Evolutionary conservation across 768 basidiomycete genomes (phyloP).

Genomic region (Naganishia vaughanmartiniae): DNA sequence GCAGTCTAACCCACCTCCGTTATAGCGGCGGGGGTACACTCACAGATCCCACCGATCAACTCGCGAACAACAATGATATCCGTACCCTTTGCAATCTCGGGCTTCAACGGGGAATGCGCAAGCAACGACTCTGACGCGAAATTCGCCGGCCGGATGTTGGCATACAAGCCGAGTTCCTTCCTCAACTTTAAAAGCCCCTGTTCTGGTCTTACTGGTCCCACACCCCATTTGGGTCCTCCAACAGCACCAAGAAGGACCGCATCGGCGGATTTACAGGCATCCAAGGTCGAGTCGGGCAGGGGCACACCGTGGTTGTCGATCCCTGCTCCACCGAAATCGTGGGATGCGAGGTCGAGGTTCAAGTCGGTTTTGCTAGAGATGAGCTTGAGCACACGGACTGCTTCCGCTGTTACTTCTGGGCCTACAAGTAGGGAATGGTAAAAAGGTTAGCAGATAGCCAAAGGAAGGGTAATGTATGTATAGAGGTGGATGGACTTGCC

Average conservation of each 20-base stretch:
- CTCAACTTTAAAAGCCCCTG: constrained; percentile 81
- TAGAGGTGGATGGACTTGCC: constrained; percentile 58
- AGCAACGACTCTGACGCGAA: constrained; percentile 90
- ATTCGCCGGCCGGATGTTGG: constrained; percentile 95
- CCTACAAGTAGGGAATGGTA: constrained; percentile 57
- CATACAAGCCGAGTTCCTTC: constrained; percentile 90
- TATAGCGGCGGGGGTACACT: constrained; percentile 26
- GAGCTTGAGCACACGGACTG: constrained; percentile 73
- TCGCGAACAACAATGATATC: constrained; percentile 94
- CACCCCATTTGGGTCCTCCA: constrained; percentile 99
- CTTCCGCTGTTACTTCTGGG: constrained; percentile 84
- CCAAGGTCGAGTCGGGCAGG: constrained; percentile 75
- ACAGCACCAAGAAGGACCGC: constrained; percentile 95
- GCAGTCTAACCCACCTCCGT: no score
- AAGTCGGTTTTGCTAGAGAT: constrained; percentile 66
- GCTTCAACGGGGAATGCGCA: constrained; percentile 80
- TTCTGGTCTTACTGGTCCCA: constrained; percentile 86
- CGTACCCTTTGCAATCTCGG: constrained; percentile 69
- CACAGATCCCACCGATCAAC: constrained; percentile 84
- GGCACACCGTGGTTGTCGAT: constrained; percentile 86
- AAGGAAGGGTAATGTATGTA: neutral
- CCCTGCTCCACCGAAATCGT: constrained; percentile 86
- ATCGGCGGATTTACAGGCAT: constrained; percentile 88
- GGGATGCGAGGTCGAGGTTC: constrained; percentile 68
- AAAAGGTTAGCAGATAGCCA: constrained; percentile 1